Evolutionary conservation across 2,329 filamentous ascomycete species (phyloP).

Genomic region (Fusarium longipes): DNA sequence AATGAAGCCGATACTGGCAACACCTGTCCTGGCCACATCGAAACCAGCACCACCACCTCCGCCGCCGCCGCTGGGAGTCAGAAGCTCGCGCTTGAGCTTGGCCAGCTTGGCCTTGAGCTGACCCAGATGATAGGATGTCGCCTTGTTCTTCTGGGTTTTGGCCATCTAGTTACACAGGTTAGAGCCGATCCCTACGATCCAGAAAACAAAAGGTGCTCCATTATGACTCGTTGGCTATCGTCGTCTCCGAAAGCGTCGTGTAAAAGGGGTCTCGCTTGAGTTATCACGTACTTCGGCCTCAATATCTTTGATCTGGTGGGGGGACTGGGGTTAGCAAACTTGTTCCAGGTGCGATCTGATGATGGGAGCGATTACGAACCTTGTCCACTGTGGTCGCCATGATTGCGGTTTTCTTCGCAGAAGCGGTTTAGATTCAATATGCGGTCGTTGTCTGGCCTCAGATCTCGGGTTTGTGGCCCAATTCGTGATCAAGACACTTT

Average conservation of each 20-base stretch:
- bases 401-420: slow-evolving; percentile 52
- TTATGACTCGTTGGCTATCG: slow-evolving; percentile 8
- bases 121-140: slow-evolving; percentile 91
- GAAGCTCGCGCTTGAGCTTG: slow-evolving; percentile 94
- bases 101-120: slow-evolving; percentile 98
- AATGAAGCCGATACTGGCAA: slow-evolving; percentile 96
- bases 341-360: slow-evolving; percentile 8
- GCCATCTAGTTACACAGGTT: slow-evolving; percentile 74
- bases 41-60: slow-evolving; percentile 85
- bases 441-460: slow-evolving; percentile 29
- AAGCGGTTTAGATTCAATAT: slow-evolving; percentile 24
- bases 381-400: slow-evolving; percentile 99
- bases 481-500: slow-evolving; percentile 33
- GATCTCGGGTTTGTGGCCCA: slow-evolving; percentile 34
- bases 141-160: slow-evolving; percentile 97
- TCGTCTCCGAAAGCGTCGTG: slow-evolving; percentile 21
- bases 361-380: slow-evolving; percentile 61
- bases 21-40: slow-evolving; percentile 97
- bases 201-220: slow-evolving; percentile 3
- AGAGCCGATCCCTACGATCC: slow-evolving; percentile 23
- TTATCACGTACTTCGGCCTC: slow-evolving; percentile 82
- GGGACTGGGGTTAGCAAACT: slow-evolving; percentile 50
- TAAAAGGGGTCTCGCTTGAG: slow-evolving; percentile 18
- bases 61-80: slow-evolving; percentile 85
- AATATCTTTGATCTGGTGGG: slow-evolving; percentile 87